Conservation (phyloP, 805 yeast species). For the Candida coleopterorum region DNA sequence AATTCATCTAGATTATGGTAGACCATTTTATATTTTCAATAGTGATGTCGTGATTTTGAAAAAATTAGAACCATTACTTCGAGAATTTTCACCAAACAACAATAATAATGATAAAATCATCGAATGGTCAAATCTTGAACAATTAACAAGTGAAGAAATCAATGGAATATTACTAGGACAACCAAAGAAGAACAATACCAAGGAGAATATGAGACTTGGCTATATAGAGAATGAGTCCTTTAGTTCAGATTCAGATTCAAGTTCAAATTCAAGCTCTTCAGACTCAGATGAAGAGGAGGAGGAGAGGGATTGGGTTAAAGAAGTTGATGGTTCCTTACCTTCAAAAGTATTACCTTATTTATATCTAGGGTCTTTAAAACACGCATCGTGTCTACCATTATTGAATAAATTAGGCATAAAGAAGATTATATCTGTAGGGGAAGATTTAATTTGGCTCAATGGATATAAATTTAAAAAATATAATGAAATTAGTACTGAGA, state of each 20-base stretch:
- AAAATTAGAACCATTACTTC: constrained; percentile 59
- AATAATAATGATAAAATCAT: constrained; percentile 7
- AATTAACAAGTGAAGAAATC: constrained; percentile 24
- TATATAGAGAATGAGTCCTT: constrained; percentile 22
- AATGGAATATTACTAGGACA: constrained; percentile 29
- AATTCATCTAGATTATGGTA: constrained; percentile 56
- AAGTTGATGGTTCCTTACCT: constrained; percentile 67
- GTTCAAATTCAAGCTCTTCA: background rate
- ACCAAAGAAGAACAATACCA: constrained; percentile 10
- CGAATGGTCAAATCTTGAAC: constrained; percentile 29
- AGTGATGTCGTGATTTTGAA: constrained; percentile 65
- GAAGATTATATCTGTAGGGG: constrained; percentile 84
- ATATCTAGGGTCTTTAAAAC: constrained; percentile 78
- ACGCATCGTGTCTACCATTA: constrained; percentile 70
- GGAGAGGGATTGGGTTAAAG: constrained; percentile 32
- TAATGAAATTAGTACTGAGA: constrained; percentile 20
- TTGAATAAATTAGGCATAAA: constrained; percentile 62
- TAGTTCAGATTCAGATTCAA: background rate
- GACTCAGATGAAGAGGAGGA: constrained; percentile 6
- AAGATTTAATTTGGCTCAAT: constrained; percentile 59
- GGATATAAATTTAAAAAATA: constrained; percentile 24
- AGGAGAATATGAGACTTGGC: constrained; percentile 18
- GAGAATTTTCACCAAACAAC: constrained; percentile 52
- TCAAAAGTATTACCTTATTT: constrained; percentile 78
- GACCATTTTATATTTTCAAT: constrained; percentile 83